A percentile compares a stretch with the other conserved stretches of the same genome.
phyloP scores from a whole-genome alignment of 139 green algal genomes.

The Edaphochlamys debaryana region DNA sequence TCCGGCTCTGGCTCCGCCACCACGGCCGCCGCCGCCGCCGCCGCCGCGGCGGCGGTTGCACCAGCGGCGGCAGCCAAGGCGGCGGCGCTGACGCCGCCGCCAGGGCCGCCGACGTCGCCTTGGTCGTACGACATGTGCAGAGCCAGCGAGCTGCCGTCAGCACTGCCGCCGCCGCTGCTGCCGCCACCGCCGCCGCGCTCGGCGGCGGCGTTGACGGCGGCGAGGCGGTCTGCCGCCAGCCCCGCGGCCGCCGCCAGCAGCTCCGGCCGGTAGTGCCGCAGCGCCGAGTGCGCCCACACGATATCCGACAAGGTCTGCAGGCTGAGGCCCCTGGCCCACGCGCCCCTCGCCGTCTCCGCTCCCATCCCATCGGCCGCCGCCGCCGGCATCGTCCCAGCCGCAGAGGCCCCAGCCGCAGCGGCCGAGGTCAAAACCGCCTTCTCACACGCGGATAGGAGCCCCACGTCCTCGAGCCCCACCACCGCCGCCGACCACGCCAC shows the following conservation, averaged over 20 bases:
- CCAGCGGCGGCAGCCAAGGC: not conserved
- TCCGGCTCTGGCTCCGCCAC: not conserved
- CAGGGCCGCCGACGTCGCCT: no score
- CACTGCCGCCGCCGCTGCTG: not conserved
- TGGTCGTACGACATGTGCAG: no score
- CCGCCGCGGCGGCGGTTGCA: not conserved
- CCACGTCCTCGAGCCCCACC: not conserved
- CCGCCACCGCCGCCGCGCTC: not conserved
- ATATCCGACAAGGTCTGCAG: conserved; percentile 16
- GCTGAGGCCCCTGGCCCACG: not conserved
- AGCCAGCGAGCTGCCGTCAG: not conserved
- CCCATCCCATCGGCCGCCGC: not conserved
- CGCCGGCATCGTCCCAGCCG: no score
- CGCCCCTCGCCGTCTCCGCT: not conserved
- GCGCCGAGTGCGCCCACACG: conserved; percentile 28
- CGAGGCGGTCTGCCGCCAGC: no score
- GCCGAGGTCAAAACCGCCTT: not conserved
- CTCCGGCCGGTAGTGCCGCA: not conserved
- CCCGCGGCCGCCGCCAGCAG: not conserved
- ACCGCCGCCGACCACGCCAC: conserved; percentile 15
- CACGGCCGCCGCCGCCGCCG: not conserved
- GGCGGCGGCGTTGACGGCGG: not conserved
- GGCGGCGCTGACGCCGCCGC: no score
- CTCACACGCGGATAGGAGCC: conserved; percentile 5
- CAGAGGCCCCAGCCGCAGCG: not conserved